Conservation (phyloP, 106 monocot species). For the Allium cepa region DNA sequence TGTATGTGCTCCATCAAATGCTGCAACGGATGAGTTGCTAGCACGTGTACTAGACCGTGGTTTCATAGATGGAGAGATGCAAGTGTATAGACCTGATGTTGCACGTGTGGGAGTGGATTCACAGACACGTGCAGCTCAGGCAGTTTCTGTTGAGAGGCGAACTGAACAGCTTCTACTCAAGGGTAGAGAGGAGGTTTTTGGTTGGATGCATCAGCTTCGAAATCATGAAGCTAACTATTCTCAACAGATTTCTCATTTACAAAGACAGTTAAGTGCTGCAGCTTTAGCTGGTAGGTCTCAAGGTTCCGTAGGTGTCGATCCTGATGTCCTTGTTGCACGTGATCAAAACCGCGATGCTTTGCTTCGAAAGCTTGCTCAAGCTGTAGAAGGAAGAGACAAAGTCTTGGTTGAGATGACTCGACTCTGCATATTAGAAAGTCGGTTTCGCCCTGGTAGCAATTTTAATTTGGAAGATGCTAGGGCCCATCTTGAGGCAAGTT, state of each 20-base stretch:
- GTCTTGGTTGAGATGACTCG: conserved; percentile 93
- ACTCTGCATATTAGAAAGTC: conserved; percentile 69
- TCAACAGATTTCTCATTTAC: conserved; percentile 57
- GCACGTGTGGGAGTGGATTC: conserved; percentile 96
- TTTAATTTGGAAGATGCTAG: conserved; percentile 94
- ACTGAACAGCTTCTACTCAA: conserved; percentile 88
- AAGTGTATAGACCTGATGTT: conserved; percentile 94
- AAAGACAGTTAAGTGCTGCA: conserved; percentile 60
- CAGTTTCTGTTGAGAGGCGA: conserved; percentile 94
- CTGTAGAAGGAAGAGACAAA: conserved; percentile 86
- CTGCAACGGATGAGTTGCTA: conserved; percentile 93
- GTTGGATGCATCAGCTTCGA: conserved; percentile 81
- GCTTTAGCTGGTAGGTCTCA: conserved; percentile 81
- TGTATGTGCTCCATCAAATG: conserved; percentile 97
- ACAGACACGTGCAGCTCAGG: conserved; percentile 92
- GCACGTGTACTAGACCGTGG: conserved; percentile 89
- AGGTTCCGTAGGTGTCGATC: conserved; percentile 94
- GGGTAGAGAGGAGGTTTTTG: conserved; percentile 73
- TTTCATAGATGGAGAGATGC: conserved; percentile 99
- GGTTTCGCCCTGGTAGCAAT: conserved; percentile 57
- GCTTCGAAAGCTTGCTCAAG: conserved; percentile 73
- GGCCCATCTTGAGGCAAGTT: conserved; percentile 87
- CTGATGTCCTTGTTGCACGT: conserved; percentile 73
- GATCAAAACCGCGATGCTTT: conserved; percentile 76
- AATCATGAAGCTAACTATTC: conserved; percentile 59